Conservation (phyloP, 371 early-diverging fungal genomes). For the Mucor lusitanicus region DNA sequence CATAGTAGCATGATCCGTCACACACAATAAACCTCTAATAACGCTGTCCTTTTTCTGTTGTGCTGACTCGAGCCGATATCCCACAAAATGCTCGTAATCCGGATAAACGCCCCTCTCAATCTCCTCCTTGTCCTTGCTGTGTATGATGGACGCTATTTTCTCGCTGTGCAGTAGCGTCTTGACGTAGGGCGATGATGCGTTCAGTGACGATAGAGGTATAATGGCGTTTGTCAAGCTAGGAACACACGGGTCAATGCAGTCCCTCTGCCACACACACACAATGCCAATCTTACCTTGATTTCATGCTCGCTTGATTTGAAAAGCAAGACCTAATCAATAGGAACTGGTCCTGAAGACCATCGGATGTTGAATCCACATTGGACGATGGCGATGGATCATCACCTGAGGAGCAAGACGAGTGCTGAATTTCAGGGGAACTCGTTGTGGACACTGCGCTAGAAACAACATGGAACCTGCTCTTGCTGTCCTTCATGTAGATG, state of each 20-base stretch:
- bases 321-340: slow-evolving; percentile 16
- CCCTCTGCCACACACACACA: background rate
- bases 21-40: slow-evolving; percentile 17
- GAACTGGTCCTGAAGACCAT: slow-evolving; percentile 10
- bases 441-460: background rate
- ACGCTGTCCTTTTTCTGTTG: slow-evolving; percentile 13
- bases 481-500: slow-evolving; percentile 7
- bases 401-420: background rate
- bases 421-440: slow-evolving; percentile 15
- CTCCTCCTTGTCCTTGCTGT: background rate
- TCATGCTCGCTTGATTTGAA: slow-evolving; percentile 1
- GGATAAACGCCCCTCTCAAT: slow-evolving; percentile 16
- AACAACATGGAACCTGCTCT: slow-evolving; percentile 11
- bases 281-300: slow-evolving; percentile 1
- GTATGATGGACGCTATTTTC: background rate
- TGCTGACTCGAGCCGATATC: slow-evolving; percentile 10
- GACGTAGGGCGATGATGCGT: slow-evolving; percentile 15
- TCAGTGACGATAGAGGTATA: slow-evolving; percentile 15
- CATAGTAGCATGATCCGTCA: slow-evolving; percentile 9
- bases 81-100: slow-evolving; percentile 17
- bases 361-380: slow-evolving; percentile 1
- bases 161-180: slow-evolving; percentile 14
- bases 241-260: background rate
- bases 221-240: slow-evolving; percentile 4
- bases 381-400: slow-evolving; percentile 1